Evolutionary conservation across 164 flowering plant species (phyloP).

Genomic region (Tetrastigma voinierianum): DNA sequence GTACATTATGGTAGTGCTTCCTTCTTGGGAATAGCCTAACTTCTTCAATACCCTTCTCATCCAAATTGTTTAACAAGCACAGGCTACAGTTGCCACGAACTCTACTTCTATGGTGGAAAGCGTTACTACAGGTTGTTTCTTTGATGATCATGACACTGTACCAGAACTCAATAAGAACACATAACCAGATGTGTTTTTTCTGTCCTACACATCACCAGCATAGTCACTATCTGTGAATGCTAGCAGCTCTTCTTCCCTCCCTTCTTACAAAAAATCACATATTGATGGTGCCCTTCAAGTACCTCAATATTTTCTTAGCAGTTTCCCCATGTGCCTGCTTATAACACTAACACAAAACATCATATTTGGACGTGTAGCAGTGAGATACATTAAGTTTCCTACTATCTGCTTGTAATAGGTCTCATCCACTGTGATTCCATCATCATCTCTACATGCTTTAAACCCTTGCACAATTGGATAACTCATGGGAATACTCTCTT

Average conservation of each 20-base stretch:
- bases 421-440: too few species aligned
- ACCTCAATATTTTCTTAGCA: background rate
- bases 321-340: background rate
- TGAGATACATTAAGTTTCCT: constrained; percentile 10
- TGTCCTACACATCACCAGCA: too few species aligned
- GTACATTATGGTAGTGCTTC: too few species aligned
- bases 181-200: background rate
- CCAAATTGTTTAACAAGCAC: constrained; percentile 6
- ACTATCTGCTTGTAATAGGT: too few species aligned
- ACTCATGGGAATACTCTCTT: background rate
- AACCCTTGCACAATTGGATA: background rate
- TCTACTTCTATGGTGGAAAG: too few species aligned
- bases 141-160: background rate
- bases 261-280: background rate
- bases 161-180: constrained; percentile 4
- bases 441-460: too few species aligned
- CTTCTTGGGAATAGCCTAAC: too few species aligned
- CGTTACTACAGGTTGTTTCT: too few species aligned
- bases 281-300: too few species aligned
- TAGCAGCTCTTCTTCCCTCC: background rate
- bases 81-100: constrained; percentile 1
- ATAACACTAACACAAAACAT: too few species aligned
- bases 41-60: too few species aligned
- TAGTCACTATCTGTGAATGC: background rate
- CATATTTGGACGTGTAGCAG: background rate